Conservation (phyloP, 352 stramenopile species). For the Phytophthora pseudosyringae region DNA sequence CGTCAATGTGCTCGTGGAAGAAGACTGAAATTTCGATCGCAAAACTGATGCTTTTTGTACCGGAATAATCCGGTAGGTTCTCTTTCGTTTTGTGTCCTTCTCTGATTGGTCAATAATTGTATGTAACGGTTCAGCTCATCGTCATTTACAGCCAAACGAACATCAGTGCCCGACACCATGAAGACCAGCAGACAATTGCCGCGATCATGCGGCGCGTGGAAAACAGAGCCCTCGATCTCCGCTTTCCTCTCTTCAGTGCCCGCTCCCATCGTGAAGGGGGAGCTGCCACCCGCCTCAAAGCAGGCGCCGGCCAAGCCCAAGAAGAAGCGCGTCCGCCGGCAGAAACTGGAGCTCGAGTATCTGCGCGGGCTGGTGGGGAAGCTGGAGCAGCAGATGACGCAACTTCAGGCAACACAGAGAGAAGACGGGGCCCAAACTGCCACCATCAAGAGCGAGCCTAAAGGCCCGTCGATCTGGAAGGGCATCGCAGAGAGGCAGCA, state of each 20-base stretch:
- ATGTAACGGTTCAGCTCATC: too few species aligned
- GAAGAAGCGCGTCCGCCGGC: slow-evolving; percentile 45
- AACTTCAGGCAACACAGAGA: slow-evolving; percentile 15
- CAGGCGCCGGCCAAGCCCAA: slow-evolving; percentile 20
- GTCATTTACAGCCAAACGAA: too few species aligned
- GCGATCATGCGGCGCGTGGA: background rate
- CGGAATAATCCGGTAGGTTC: too few species aligned
- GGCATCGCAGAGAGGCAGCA: slow-evolving; percentile 36
- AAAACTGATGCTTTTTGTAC: too few species aligned
- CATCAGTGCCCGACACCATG: background rate
- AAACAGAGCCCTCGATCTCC: slow-evolving; percentile 1
- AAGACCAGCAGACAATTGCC: background rate
- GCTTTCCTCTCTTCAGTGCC: background rate
- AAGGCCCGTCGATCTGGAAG: slow-evolving; percentile 32
- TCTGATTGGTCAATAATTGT: background rate
- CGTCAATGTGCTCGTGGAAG: too few species aligned
- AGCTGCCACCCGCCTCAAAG: background rate
- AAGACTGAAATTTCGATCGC: too few species aligned
- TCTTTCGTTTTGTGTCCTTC: too few species aligned
- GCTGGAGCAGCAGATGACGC: slow-evolving; percentile 29
- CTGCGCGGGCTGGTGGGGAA: slow-evolving; percentile 41
- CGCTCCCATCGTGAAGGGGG: background rate
- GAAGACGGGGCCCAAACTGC: background rate
- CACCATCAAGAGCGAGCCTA: background rate
- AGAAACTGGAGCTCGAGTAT: slow-evolving; percentile 48